These are phyloP conservation scores for Marasmius tenuissimus DNA, from an alignment of 1,284 basidiomycete genomes.

Conservation along the genomic window DNA sequence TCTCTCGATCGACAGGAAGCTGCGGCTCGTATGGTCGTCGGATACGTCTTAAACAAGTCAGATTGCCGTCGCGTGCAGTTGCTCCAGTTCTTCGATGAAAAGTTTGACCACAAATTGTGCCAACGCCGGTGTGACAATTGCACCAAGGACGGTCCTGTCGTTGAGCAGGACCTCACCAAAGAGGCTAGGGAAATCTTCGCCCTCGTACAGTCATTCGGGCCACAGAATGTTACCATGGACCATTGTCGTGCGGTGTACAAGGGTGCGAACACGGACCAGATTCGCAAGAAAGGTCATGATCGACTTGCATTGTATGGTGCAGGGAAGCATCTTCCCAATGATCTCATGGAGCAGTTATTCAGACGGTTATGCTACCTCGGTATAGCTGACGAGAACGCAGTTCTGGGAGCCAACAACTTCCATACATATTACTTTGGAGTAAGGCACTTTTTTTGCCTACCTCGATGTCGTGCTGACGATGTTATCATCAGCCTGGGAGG, in stretches of 20 bases:
- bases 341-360: constrained; percentile 63
- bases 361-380: constrained; percentile 51
- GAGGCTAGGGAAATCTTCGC: constrained; percentile 48
- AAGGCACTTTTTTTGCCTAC: neutral
- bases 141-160: constrained; percentile 39
- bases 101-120: constrained; percentile 60
- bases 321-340: constrained; percentile 47
- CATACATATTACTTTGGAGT: neutral
- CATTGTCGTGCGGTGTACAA: constrained; percentile 59
- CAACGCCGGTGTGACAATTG: constrained; percentile 77
- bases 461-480: neutral
- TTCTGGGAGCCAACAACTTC: neutral
- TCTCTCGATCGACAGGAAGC: constrained; percentile 37
- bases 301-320: constrained; percentile 50
- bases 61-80: constrained; percentile 89
- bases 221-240: constrained; percentile 43
- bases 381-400: constrained; percentile 28
- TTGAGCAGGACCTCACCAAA: constrained; percentile 52
- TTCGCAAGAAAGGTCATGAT: constrained; percentile 52
- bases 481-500: neutral
- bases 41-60: constrained; percentile 80
- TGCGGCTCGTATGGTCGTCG: constrained; percentile 45
- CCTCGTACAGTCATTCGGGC: constrained; percentile 51
- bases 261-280: constrained; percentile 54
- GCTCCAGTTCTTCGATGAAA: constrained; percentile 72